Base-by-base conservation (phyloP, 1,139 yeast genomes). In the Eremothecium coryli region DNA sequence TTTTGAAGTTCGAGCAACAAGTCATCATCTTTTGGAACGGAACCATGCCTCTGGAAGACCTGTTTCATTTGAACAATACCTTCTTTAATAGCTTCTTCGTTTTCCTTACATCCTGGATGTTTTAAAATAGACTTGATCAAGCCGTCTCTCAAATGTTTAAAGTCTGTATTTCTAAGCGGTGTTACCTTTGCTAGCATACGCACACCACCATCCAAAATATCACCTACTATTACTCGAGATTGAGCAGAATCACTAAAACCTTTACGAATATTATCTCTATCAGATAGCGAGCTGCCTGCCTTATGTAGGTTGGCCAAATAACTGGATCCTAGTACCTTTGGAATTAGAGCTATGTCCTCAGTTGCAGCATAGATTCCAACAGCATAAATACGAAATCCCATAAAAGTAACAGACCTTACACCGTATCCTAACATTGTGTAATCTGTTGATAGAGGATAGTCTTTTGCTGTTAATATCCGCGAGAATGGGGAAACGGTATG, bases 111-210 rank as follows among this genome's bases (percentile, higher is more conserved):
- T 11, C 60, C 61, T n/a, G 59, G 56, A 28, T 55, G 55, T 23
- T 46, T 46, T 26, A 57, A 45, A 11, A 61, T 64, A 2, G 93
- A 76, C 51, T 90, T 80, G 37, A 85, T 73, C 44, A 90, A 72
- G 0, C 97, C 97, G 52, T 90, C 97, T 47, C 82, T 73, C 54
- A 90, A 61, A 56, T 90, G 97, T 43, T 75, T 75, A 58, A 81
- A 84, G 57, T 88, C 96, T 1, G 97, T 88, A 55, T 82, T 84
- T 52, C 94, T 71, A 8, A 81, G 77, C 0, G 98, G 96, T 13
- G 81, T 77, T 43, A 90, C 77, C 43, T 94, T 67, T 23, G 85
- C 76, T 31, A 76, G 65, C 46, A 85, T 67, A 39, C 74, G 69
- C 15, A 82, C 70, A 8, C 76, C 73, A n/a, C 70, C 60, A 30